A percentile compares a stretch with the other conserved stretches of the same genome.
Evolutionary conservation across 2,329 filamentous ascomycete species (phyloP).

Genomic region (Triangularia setosa): DNA sequence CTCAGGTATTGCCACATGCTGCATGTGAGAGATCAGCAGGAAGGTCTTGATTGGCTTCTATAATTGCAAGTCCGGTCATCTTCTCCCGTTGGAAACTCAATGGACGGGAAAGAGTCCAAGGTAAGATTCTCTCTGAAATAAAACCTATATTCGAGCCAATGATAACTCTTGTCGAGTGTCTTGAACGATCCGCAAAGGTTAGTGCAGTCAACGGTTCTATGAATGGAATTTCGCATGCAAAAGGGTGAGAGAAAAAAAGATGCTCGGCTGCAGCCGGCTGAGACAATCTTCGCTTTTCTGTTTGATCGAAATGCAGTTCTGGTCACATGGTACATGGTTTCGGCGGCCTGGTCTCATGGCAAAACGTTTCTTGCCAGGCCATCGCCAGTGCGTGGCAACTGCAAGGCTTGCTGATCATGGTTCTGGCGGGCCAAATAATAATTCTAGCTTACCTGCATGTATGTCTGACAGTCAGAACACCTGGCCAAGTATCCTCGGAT

Average conservation of each 20-base stretch:
- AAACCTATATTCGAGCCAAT: neutral
- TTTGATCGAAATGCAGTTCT: neutral
- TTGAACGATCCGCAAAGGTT: neutral
- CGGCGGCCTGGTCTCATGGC: neutral
- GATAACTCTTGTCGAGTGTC: neutral
- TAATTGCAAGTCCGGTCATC: neutral
- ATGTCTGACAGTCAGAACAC: neutral
- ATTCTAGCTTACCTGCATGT: neutral
- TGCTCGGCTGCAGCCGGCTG: neutral
- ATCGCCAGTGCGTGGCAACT: neutral
- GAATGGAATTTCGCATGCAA: neutral
- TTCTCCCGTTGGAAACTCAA: neutral
- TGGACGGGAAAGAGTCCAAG: neutral
- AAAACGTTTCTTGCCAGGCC: conserved; percentile 1
- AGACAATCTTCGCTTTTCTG: neutral
- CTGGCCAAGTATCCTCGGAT: neutral
- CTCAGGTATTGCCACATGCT: neutral
- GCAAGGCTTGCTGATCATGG: neutral
- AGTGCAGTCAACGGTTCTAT: neutral
- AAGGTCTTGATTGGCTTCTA: neutral
- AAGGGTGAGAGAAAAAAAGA: no score
- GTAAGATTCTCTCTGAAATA: neutral
- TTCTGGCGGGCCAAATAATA: neutral
- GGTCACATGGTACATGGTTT: neutral
- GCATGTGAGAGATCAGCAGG: neutral